Evolutionary conservation across 225 moss, liverwort and hornwort genomes (phyloP), one percentile per base, ranked within the genome.

Genomic region (Polytrichum commune): DNA sequence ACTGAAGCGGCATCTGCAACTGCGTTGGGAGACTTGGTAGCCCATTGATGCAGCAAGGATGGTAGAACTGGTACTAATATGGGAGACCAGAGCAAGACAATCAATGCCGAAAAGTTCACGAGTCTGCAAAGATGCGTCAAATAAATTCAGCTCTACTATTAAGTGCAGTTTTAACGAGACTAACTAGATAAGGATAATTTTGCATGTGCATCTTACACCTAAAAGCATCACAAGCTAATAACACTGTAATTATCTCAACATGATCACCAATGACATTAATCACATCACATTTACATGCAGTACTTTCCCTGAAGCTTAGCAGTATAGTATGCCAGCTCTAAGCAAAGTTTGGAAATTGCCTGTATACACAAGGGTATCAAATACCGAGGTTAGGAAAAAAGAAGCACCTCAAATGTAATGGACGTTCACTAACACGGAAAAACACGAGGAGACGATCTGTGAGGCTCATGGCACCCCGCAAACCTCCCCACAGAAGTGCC

Each of bases 381-480:
- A 46, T 46, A 46, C 13, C 16, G 13, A 16, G 46, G 46, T 46
- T 13, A 46, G 46, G 1, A 38, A 13, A 38, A 38, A 46, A 63
- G 5, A 27, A 30, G 28, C 76, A 97, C 97, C 97, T 92, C 56
- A 89, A 73, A 65, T 78, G 79, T 63, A 98, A 76, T 35, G 92
- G 89, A 30, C 97, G 89, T 30, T 95, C 86, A 53, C 68, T 76
- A 20, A 98, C 74, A 27, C 73, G 86, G 18, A 85, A 58, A 54
- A 94, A 94, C 10, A 78, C 73, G 38, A 98, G 85, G 67, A 98
- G 90, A 68, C 92, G 90, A 79, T 98, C 94, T 60, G 90, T 86
- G 56, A 98, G 92, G 75, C 92, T 98, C 91, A 94, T 98, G 55
- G 97, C 97, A 77, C 94, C 97, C 60, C 91, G 86, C 79, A 98